These are phyloP conservation scores for Pascua guehoae DNA, from an alignment of 1,284 basidiomycete species.

Conservation along the genomic window DNA sequence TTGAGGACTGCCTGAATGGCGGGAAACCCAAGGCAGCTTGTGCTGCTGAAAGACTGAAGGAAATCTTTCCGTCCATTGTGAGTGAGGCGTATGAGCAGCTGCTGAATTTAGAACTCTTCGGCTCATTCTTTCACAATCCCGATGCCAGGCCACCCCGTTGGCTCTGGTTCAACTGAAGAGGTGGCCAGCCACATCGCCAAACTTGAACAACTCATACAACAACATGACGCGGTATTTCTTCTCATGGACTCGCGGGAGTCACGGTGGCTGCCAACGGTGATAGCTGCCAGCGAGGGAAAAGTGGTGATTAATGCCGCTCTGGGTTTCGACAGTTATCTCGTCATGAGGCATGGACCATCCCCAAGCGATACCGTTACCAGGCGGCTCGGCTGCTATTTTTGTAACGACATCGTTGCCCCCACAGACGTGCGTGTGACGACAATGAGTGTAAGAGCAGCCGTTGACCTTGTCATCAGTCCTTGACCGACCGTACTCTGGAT, in stretches of 20 bases:
- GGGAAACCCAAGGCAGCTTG: constrained; percentile 90
- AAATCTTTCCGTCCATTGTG: constrained; percentile 89
- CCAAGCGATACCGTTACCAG: not conserved
- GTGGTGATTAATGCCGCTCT: constrained; percentile 92
- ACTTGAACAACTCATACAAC: constrained; percentile 72
- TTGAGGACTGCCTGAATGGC: constrained; percentile 87
- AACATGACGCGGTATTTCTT: constrained; percentile 85
- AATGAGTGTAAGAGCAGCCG: not conserved
- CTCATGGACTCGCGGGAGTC: constrained; percentile 98
- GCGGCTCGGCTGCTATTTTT: constrained; percentile 87
- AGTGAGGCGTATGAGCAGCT: constrained; percentile 36
- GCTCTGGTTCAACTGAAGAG: constrained; percentile 56
- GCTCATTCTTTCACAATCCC: constrained; percentile 78
- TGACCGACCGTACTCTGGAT: constrained; percentile 90
- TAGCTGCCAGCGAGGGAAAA: constrained; percentile 80
- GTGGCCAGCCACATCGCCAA: constrained; percentile 56
- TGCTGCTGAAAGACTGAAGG: constrained; percentile 79
- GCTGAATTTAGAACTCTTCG: constrained; percentile 61
- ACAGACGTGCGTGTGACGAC: constrained; percentile 64
- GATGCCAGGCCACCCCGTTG: constrained; percentile 95
- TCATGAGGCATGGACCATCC: constrained; percentile 72
- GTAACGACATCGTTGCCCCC: constrained; percentile 96
- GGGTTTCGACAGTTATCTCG: constrained; percentile 93
- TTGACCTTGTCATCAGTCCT: constrained; percentile 57
- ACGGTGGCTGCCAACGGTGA: constrained; percentile 87